Evolutionary conservation across 352 stramenopile species (phyloP).

Genomic region (Phytophthora constricta): DNA sequence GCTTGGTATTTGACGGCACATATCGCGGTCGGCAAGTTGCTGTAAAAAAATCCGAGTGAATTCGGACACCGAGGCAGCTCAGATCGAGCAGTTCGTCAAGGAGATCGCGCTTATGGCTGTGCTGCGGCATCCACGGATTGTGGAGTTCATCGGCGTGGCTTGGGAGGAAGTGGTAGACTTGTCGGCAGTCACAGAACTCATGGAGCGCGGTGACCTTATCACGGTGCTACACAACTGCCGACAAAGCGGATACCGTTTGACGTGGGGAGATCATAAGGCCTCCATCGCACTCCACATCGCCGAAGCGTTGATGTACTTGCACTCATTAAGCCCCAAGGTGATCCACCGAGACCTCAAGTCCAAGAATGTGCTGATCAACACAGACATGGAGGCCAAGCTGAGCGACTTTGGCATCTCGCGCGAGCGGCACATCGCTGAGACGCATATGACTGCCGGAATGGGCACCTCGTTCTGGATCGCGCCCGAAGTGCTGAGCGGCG

Average conservation of each 20-base stretch:
- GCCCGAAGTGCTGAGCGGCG: slow-evolving; percentile 38
- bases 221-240: slow-evolving; percentile 43
- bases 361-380: too few species aligned
- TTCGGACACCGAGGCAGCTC: slow-evolving; percentile 22
- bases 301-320: slow-evolving; percentile 53
- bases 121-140: slow-evolving; percentile 46
- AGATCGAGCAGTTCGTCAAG: slow-evolving; percentile 46
- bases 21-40: slow-evolving; percentile 41
- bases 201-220: slow-evolving; percentile 59
- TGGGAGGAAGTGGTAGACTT: slow-evolving; percentile 51
- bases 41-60: slow-evolving; percentile 47
- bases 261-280: slow-evolving; percentile 48
- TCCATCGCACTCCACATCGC: slow-evolving; percentile 56
- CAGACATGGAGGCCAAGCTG: too few species aligned
- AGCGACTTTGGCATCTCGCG: slow-evolving; percentile 64
- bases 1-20: slow-evolving; percentile 45
- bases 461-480: slow-evolving; percentile 49
- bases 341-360: too few species aligned
- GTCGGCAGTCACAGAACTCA: slow-evolving; percentile 55
- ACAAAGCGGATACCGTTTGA: slow-evolving; percentile 19
- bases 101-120: slow-evolving; percentile 52
- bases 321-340: slow-evolving; percentile 51
- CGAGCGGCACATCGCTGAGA: slow-evolving; percentile 28
- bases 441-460: slow-evolving; percentile 42
- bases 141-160: slow-evolving; percentile 55